Evolutionary conservation across 805 yeast genomes (phyloP), one percentile per base, ranked within the genome.

Genomic region (Ogataea chonburiensis): DNA sequence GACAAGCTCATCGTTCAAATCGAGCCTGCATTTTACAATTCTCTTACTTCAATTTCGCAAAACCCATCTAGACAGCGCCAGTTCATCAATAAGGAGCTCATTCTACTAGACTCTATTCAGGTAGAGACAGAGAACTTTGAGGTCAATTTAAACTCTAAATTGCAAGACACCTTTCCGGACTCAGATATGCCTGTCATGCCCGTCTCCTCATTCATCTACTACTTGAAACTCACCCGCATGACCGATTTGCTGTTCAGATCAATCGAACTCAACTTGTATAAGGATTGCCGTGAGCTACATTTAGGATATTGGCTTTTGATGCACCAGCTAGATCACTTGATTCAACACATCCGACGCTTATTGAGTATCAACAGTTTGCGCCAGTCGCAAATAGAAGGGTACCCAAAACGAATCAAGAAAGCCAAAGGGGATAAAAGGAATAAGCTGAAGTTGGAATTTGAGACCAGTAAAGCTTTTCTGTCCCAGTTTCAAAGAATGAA

Each of bases 31-130:
- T 55, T 67, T 49, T 54, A 66, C 55, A 67, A 71, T 49, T 60
- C 65, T 64, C 52, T 71, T 16, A 66, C 70, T 34, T 62, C 66
- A 8, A 49, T 62, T 12, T 67, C 77, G 5, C 81, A 80, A 56
- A 91, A 91, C 51, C 79, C 87, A 22, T 77, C 94, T 32, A 71
- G 96, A 38, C 88, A 86, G 52, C 75, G 96, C 45, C 96, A 86
- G 55, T 75, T 82, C 44, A 62, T 81, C 50, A 64, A 79, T 45
- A 66, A 79, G 52, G 65, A 72, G 51, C 52, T 78, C 37, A 50
- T 71, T 29, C 46, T 71, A 3, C 86, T 91, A 83, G 97, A 91
- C 58, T 71, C 87, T 2, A 63, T 86, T 20, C 97, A 91, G 52
- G 93, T 84, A 7, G 71, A 71, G 25, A 70, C 83, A 35, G 95